Conservation (phyloP, 139 green algal genomes). For the Edaphochlamys debaryana region DNA sequence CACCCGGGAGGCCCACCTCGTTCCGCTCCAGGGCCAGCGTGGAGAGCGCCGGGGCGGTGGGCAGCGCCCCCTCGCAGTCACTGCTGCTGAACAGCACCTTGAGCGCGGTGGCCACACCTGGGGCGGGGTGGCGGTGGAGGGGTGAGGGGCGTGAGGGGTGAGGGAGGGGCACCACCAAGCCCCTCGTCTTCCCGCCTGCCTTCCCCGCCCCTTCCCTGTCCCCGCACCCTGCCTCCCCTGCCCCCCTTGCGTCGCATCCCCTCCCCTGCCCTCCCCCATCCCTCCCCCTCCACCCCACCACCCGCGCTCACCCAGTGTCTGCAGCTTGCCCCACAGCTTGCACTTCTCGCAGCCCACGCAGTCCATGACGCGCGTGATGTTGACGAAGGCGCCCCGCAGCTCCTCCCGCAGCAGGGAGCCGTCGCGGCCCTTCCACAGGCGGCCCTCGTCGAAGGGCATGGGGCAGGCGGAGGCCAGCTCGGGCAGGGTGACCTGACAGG, state of each 20-base stretch:
- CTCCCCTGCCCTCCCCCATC: no score
- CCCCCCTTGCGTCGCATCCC: no score
- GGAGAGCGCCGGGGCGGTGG: neutral
- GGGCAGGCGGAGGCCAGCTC: conserved; percentile 80
- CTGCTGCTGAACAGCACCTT: conserved; percentile 92
- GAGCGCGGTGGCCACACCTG: conserved; percentile 91
- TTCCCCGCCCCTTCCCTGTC: no score
- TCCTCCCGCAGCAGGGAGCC: conserved; percentile 71
- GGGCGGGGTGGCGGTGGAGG: neutral
- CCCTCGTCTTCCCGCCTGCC: no score
- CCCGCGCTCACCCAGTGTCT: conserved; percentile 91
- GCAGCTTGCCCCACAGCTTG: conserved; percentile 99
- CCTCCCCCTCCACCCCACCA: no score
- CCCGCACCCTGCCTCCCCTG: no score
- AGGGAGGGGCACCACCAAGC: no score
- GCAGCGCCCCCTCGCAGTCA: conserved; percentile 59
- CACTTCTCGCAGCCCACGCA: conserved; percentile 99
- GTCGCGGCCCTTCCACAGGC: conserved; percentile 86
- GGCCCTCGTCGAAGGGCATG: conserved; percentile 92
- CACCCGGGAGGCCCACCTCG: conserved; percentile 83
- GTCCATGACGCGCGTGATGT: conserved; percentile 98
- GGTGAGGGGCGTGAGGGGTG: no score
- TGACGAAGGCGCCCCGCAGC: conserved; percentile 85
- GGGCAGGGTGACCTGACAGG: conserved; percentile 65
- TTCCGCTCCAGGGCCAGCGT: conserved; percentile 86